Conservation (phyloP, 192 early-diverging fungal genomes). For the Physocladia obscura region DNA sequence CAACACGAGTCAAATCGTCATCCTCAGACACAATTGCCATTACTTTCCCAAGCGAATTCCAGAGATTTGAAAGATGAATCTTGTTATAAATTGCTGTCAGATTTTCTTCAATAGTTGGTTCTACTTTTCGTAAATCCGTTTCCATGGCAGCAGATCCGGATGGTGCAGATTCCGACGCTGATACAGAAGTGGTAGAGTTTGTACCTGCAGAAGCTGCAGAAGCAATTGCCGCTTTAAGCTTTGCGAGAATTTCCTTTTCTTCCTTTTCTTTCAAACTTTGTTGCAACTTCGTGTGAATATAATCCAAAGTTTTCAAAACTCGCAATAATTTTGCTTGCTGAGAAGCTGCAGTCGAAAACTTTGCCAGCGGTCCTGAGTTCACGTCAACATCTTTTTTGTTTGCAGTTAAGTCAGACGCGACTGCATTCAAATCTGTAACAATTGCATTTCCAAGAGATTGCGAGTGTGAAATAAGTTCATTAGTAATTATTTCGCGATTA, state of each 20-base stretch:
- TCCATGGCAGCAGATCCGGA: neutral
- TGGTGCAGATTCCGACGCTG: neutral
- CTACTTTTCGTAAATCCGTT: neutral
- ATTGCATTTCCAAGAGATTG: slow-evolving; percentile 70
- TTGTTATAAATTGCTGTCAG: slow-evolving; percentile 44
- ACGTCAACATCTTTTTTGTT: slow-evolving; percentile 63
- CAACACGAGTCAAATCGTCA: slow-evolving; percentile 81
- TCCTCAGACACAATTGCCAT: slow-evolving; percentile 73
- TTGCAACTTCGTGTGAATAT: slow-evolving; percentile 61
- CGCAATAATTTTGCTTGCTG: slow-evolving; percentile 89
- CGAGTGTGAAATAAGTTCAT: slow-evolving; percentile 74
- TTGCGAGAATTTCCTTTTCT: neutral
- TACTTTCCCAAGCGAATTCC: slow-evolving; percentile 75
- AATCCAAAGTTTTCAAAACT: slow-evolving; percentile 93
- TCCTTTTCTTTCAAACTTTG: slow-evolving; percentile 2
- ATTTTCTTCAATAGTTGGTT: slow-evolving; percentile 20
- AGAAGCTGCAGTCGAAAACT: slow-evolving; percentile 82
- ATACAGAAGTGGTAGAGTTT: neutral
- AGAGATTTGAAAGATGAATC: slow-evolving; percentile 54
- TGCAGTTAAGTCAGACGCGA: slow-evolving; percentile 59
- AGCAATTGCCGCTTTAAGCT: neutral
- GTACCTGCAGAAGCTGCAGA: neutral
- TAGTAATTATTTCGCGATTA: slow-evolving; percentile 66
- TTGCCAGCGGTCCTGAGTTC: slow-evolving; percentile 68
- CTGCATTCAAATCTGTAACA: slow-evolving; percentile 64